These are phyloP conservation scores for Mimosa bimucronata DNA, from an alignment of 306 rosid species.

Conservation along the genomic window DNA sequence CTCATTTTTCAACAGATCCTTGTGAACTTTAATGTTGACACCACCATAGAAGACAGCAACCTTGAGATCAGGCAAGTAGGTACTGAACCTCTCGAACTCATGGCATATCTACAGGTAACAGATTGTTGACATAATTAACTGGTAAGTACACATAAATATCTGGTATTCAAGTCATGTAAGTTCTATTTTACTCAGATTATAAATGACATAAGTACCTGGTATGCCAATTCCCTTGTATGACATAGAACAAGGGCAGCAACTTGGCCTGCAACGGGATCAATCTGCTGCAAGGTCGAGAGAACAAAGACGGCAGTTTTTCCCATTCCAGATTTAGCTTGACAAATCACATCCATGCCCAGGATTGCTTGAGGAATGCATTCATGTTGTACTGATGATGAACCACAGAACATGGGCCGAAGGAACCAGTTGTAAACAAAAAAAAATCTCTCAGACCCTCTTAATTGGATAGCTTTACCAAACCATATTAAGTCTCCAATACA, in stretches of 20 bases:
- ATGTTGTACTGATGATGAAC: conserved; percentile 96
- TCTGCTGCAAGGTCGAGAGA: conserved; percentile 92
- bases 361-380: conserved; percentile 99
- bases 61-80: conserved; percentile 89
- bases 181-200: not conserved
- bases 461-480: conserved; percentile 70
- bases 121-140: not conserved
- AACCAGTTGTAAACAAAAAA: conserved; percentile 77
- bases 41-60: conserved; percentile 99
- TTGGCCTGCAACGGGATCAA: conserved; percentile 95
- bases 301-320: conserved; percentile 99
- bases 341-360: conserved; percentile 97
- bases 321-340: conserved; percentile 99
- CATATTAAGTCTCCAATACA: conserved; percentile 70
- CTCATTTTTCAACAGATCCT: conserved; percentile 87
- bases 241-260: conserved; percentile 95
- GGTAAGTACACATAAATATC: not conserved
- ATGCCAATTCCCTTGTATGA: conserved; percentile 95
- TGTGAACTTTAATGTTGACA: conserved; percentile 89
- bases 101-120: conserved; percentile 76
- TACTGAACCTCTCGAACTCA: conserved; percentile 97
- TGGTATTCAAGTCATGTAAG: not conserved
- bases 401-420: conserved; percentile 76
- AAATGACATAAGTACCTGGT: conserved; percentile 63
- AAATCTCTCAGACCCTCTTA: conserved; percentile 66